phyloP scores from a whole-genome alignment of 2,329 filamentous ascomycete species.

The Phaeosphaeriaceae sp. region DNA sequence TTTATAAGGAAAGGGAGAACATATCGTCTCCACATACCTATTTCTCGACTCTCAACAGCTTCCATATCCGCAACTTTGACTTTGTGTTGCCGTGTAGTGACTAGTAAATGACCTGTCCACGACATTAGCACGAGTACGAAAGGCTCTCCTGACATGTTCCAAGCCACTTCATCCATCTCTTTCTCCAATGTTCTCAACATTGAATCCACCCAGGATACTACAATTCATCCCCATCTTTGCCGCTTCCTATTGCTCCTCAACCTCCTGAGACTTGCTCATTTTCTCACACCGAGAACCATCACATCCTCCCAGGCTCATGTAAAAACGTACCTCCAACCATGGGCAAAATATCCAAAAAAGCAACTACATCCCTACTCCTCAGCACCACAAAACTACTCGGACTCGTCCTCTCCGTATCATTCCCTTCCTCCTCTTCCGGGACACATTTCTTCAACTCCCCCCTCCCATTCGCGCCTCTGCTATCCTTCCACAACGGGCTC shows the following conservation, averaged over 20 bases:
- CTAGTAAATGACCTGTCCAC: conserved; percentile 69
- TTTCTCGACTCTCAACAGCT: conserved; percentile 68
- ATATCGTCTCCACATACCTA: conserved; percentile 64
- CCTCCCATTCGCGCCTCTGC: neutral
- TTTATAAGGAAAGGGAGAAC: too few species aligned
- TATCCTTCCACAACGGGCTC: conserved; percentile 10
- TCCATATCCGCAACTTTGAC: conserved; percentile 78
- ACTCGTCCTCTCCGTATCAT: conserved; percentile 38
- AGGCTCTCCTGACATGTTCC: neutral
- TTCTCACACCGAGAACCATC: too few species aligned
- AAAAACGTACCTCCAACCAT: conserved; percentile 69
- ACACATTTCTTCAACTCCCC: conserved; percentile 27
- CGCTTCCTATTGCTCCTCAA: too few species aligned
- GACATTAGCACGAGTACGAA: neutral
- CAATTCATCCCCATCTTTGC: too few species aligned
- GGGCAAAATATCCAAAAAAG: conserved; percentile 93
- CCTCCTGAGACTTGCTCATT: too few species aligned
- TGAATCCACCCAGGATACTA: neutral
- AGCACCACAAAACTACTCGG: conserved; percentile 70
- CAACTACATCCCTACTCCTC: conserved; percentile 78
- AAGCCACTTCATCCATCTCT: neutral
- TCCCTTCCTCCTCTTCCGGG: conserved; percentile 32
- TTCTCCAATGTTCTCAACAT: neutral
- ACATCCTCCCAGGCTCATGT: too few species aligned
- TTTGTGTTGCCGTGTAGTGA: conserved; percentile 79